Conservation (phyloP, 2,329 filamentous ascomycete species). For the Cladosporium sp. region DNA sequence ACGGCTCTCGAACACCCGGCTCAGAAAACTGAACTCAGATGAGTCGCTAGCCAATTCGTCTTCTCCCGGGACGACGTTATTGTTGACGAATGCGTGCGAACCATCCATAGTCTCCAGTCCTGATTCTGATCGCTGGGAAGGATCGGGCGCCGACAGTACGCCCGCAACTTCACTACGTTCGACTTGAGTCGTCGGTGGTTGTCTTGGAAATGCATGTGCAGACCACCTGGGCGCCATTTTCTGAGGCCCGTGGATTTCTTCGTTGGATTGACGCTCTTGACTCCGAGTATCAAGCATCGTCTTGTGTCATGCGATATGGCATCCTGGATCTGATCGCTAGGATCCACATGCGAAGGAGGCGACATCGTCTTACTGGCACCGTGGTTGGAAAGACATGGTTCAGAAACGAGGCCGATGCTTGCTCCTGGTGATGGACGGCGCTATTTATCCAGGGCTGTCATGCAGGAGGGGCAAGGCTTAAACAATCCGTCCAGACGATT, state of each 20-base stretch:
- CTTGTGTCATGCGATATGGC: neutral
- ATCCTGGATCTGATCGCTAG: too few species aligned
- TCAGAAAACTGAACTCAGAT: too few species aligned
- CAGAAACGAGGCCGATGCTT: neutral
- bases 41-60: neutral
- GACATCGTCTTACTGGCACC: neutral
- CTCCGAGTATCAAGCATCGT: neutral
- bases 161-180: neutral
- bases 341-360: neutral
- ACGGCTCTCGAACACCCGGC: too few species aligned
- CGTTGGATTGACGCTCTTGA: neutral
- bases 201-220: too few species aligned
- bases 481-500: neutral
- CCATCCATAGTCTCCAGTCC: neutral
- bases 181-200: neutral
- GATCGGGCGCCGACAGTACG: too few species aligned
- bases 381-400: neutral
- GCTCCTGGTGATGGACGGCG: neutral
- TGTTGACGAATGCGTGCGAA: neutral
- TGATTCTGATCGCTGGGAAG: neutral
- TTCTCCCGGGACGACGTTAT: neutral
- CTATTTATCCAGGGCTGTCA: neutral
- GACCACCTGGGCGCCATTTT: too few species aligned
- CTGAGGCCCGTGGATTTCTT: neutral
- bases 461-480: neutral